Percentiles rank a stretch among this genome's conserved stretches.
Evolutionary conservation across 2,329 filamentous ascomycete species (phyloP).

Genomic region (Basipetospora sp.): DNA sequence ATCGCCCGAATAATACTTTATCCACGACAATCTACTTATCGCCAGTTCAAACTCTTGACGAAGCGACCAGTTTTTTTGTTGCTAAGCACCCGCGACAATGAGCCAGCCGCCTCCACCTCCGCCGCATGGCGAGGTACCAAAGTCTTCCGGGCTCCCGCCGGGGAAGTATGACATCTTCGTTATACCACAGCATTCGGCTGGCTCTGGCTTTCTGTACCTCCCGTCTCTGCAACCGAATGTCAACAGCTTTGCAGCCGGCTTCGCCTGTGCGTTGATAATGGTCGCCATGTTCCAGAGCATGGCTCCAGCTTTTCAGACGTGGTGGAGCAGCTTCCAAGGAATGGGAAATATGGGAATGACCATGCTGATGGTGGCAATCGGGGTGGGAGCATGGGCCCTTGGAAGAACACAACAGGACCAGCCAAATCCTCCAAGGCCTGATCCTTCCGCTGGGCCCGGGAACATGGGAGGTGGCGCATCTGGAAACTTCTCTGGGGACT

Average conservation of each 20-base stretch:
- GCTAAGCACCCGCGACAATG: constrained; percentile 17
- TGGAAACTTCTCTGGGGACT: constrained; percentile 17
- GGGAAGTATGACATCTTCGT: constrained; percentile 97
- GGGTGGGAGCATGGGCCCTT: constrained; percentile 59
- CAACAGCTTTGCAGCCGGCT: constrained; percentile 84
- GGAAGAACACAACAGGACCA: constrained; percentile 23
- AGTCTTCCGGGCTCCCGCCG: constrained; percentile 56
- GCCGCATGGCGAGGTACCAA: constrained; percentile 68
- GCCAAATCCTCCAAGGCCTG: constrained; percentile 8
- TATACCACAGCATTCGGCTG: constrained; percentile 80
- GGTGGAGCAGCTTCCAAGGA: constrained; percentile 56
- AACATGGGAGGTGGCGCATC: constrained; percentile 10
- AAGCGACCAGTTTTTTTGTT: no score
- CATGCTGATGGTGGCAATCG: constrained; percentile 57
- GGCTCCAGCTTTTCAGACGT: constrained; percentile 57
- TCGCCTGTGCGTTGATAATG: constrained; percentile 57
- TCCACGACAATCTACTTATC: no score
- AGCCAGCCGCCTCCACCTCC: constrained; percentile 58
- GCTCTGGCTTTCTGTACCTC: constrained; percentile 84
- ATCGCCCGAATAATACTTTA: no score
- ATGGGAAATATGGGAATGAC: constrained; percentile 60
- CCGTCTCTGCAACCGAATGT: constrained; percentile 72
- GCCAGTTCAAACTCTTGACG: no score
- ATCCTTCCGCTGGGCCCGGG: constrained; percentile 5
- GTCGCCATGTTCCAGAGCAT: constrained; percentile 60